These are phyloP conservation scores for Phytophthora cactorum DNA, from an alignment of 352 stramenopile species.

Conservation along the genomic window DNA sequence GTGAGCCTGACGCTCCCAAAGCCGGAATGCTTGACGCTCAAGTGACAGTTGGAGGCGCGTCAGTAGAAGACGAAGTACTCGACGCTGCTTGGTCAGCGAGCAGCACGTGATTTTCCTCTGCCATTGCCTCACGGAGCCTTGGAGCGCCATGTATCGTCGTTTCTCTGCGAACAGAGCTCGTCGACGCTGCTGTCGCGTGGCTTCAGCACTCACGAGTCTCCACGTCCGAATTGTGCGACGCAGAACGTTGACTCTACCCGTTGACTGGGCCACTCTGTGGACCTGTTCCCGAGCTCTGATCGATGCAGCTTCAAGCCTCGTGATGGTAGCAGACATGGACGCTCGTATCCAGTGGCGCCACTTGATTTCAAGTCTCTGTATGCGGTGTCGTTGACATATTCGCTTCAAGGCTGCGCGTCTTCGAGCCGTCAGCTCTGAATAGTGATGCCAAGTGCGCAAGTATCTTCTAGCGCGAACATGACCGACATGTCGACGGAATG, in stretches of 20 bases:
- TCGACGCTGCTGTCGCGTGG: constrained; percentile 6
- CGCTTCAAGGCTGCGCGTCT: constrained; percentile 10
- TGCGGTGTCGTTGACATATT: constrained; percentile 6
- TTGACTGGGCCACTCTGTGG: constrained; percentile 5
- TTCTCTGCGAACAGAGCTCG: constrained; percentile 24
- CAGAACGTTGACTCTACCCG: constrained; percentile 5
- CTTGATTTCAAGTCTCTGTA: constrained; percentile 5
- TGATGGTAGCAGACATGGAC: constrained; percentile 1
- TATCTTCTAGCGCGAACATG: constrained; percentile 1
- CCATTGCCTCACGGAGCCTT: constrained; percentile 27
- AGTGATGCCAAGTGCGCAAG: constrained; percentile 15
- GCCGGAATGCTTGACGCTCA: constrained; percentile 17
- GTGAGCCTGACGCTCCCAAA: constrained; percentile 24
- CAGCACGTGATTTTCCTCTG: constrained; percentile 11
- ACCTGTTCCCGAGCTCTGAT: constrained; percentile 17
- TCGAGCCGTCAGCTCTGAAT: constrained; percentile 11
- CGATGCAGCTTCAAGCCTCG: constrained; percentile 13
- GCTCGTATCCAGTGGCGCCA: constrained; percentile 25
- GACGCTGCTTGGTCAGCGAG: constrained; percentile 24
- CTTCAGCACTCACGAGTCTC: constrained; percentile 5
- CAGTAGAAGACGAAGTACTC: constrained; percentile 16
- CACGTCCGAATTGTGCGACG: constrained; percentile 16
- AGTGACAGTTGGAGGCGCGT: constrained; percentile 9
- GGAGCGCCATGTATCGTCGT: constrained; percentile 22
- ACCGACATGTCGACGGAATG: constrained; percentile 1